Base-by-base conservation (phyloP, 129 eudicot species). In the Artemisia argyi region DNA sequence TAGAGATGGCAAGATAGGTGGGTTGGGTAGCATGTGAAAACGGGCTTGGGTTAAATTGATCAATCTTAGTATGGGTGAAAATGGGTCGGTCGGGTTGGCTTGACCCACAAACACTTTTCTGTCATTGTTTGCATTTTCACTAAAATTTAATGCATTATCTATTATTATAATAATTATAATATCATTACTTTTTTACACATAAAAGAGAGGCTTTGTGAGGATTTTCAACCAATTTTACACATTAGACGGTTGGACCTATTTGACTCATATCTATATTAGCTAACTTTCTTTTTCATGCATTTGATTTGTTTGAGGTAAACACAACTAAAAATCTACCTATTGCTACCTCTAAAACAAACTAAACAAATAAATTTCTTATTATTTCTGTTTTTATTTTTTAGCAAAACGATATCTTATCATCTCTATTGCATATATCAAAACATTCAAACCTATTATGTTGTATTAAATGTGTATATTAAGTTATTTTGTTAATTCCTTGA, bases 291-390 rank as follows among this genome's bases (percentile, higher is more conserved):
- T 13, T 35, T 35, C 44, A 35, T 35, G 44, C 44, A 35, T 35
- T 50, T 3, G 24, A 11, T 11, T 24, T 13, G 17, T 24, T 55
- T 59, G 65, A 24, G 65, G 6, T 58, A 59, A 58, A 58, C 28
- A 58, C 28, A 11, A 58, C 30, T n/a, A 5, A 50, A 50, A 15
- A 17, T 15, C 14, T 3, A 59, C 13, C 24, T 13, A 56, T 2
- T 60, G 65, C 35, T 26, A 12, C 42, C 65, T 22, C 65, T 59
- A 22, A 30, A 73, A 28, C 20, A 48, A 26, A 26, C 61, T 28
- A 50, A 61, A 35, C 32, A 73, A 61, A 30, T 73, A 51, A 50
- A 53, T 20, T 7, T 51, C 63, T 73, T 50, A 44, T 49, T 39
- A 49, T 50, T 30, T 30, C 35, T 30, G 1, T 30, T 0, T 30